Percentiles rank a stretch among this genome's conserved stretches.
These are phyloP conservation scores for Solanum hybrid DNA, from an alignment of 305 asterid genomes.

Conservation along the genomic window DNA sequence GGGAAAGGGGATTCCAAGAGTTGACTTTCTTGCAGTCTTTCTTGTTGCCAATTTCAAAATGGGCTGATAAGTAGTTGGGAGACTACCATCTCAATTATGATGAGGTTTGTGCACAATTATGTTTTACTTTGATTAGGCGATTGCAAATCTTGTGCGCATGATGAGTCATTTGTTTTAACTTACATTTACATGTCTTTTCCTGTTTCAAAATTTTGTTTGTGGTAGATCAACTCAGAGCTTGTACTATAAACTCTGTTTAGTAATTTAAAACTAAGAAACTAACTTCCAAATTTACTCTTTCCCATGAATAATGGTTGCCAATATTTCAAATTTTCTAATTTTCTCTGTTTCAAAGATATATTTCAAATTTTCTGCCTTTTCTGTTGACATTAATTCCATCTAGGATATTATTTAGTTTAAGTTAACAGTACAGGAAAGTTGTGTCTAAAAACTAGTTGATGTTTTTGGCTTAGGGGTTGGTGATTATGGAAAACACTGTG, in stretches of 20 bases:
- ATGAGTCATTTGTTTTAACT: neutral
- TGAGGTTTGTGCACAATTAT: constrained; percentile 40
- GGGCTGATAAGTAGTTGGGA: constrained; percentile 82
- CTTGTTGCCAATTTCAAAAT: constrained; percentile 69
- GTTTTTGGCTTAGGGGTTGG: constrained; percentile 16
- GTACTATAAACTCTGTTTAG: neutral
- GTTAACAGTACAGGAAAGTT: neutral
- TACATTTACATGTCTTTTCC: neutral
- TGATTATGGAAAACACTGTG: constrained; percentile 65
- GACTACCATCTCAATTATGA: constrained; percentile 79
- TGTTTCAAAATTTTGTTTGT: neutral
- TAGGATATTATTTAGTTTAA: neutral
- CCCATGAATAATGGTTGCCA: neutral
- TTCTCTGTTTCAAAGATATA: too few species aligned
- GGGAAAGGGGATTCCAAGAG: constrained; percentile 31
- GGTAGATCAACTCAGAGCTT: neutral
- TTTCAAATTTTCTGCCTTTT: neutral
- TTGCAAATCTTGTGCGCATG: neutral
- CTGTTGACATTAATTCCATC: neutral
- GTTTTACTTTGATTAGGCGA: neutral
- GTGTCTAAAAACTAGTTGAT: neutral
- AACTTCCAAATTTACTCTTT: neutral
- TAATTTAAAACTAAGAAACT: neutral
- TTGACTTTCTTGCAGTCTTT: constrained; percentile 68
- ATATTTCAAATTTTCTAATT: neutral